Base-by-base conservation (phyloP, 2,329 filamentous ascomycete genomes). In the Myotisia sp. region DNA sequence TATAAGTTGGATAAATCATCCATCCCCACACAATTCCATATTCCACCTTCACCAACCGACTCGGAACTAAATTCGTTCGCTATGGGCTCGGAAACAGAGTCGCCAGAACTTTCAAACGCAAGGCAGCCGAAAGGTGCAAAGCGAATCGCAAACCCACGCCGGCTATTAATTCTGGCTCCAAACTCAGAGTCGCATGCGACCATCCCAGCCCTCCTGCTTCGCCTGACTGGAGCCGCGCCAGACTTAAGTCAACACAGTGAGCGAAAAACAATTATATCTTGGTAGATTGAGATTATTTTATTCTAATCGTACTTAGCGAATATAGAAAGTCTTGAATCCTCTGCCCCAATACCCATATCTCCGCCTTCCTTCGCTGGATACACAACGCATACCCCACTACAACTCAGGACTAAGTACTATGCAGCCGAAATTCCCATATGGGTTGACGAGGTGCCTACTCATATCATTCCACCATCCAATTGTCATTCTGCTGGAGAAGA, bases 391-490 rank as follows among this genome's bases (percentile, higher is more conserved):
- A 47, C 56, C 2, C 60, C 60, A 4, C 47, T 64, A 19, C 46
- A 38, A 4, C 44, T 65, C 29, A 29, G 46, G 29, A 64, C 59
- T 26, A 59, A 55, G 42, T 65, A 65, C 44, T 65, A 64, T 40
- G 49, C 42, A 3, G 51, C 58, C 4, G 56, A 63, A 10, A 48
- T 65, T 14, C 58, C 55, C 10, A 51, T 65, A 28, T 65, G 62
- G 62, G 60, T 64, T 13, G 62, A 65, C 34, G 60, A 64, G 42
- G 50, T 64, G 8, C 56, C 59, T 14, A 10, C 26, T 8, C n/a
- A n/a, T n/a, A n/a, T n/a, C n/a, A 22, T 14, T 23, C 16, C 19
- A 6, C 9, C 30, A 26, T 17, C 34, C 9, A n/a, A n/a, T n/a
- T n/a, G n/a, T n/a, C n/a, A n/a, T n/a, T n/a, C n/a, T n/a, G n/a